Percentiles rank a stretch among this genome's conserved stretches.
Conservation (phyloP, 306 rosid genomes). For the Nissolia schottii region DNA sequence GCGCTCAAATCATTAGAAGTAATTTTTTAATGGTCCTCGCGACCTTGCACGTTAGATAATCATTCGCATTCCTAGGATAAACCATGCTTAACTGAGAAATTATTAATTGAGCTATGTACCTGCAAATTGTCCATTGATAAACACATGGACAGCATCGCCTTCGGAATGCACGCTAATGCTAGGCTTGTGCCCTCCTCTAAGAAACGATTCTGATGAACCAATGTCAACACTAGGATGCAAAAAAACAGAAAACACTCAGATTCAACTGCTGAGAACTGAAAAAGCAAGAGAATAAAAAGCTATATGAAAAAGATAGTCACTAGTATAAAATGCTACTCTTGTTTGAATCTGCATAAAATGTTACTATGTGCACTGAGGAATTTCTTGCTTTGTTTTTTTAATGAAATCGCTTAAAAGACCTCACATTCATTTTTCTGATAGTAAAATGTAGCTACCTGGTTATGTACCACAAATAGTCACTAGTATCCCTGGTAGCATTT, state of each 20-base stretch:
- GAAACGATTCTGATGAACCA: conserved; percentile 71
- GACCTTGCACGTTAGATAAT: too few relatives aligned
- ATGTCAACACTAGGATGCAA: conserved; percentile 54
- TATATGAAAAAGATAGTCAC: too few relatives aligned
- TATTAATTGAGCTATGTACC: conserved; percentile 52
- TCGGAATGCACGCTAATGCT: conserved; percentile 67
- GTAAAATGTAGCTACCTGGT: conserved; percentile 59
- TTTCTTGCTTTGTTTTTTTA: background rate
- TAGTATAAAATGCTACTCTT: too few relatives aligned
- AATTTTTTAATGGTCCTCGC: too few relatives aligned
- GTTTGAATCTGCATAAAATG: background rate
- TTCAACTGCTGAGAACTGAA: background rate
- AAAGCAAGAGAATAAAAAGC: background rate
- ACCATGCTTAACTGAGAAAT: too few relatives aligned
- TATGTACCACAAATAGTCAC: conserved; percentile 93
- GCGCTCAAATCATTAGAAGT: too few relatives aligned
- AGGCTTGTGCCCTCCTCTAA: conserved; percentile 62
- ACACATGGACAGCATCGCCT: conserved; percentile 87
- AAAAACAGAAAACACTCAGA: background rate
- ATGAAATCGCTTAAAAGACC: background rate
- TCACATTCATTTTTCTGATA: background rate
- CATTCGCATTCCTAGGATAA: too few relatives aligned
- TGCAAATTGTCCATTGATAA: conserved; percentile 74
- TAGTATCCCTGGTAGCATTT: conserved; percentile 69
- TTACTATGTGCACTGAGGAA: background rate